Base-by-base conservation (phyloP, 2,329 filamentous ascomycete genomes). In the Colletotrichum siamense region DNA sequence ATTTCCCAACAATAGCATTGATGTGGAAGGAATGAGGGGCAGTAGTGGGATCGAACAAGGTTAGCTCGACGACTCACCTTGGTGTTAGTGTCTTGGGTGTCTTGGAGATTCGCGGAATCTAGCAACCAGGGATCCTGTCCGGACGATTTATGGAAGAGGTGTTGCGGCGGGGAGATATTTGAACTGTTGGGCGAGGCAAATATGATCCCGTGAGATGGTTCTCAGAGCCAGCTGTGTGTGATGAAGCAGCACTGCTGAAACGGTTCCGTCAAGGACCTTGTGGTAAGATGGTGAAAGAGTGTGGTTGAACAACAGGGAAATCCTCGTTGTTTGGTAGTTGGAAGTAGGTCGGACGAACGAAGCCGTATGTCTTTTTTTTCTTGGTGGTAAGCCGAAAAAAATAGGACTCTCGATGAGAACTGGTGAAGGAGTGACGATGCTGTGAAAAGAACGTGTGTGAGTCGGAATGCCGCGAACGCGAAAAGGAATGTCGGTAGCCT, bases 161-260 rank as follows among this genome's bases (percentile, higher is more conserved):
- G 57, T 65, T 61, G 44, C 15, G 68, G 36, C 44, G 30, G 59
- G 28, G 32, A 71, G 24, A 66, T 69, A 59, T 69, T 76, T 73
- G 73, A 49, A 55, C 44, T 57, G 22, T 18, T 55, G 71, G 72
- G 39, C 59, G 39, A 52, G 69, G 61, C 44, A 73, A 59, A 70
- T 70, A 71, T 62, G 49, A 49, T 73, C 71, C 71, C 66, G 68
- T 73, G 70, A 59, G 69, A 69, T 77, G 75, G 44, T 76, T 79
- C 77, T 78, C 72, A 76, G 75, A 78, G 69, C 69, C 73, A 75
- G 71, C 69, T 75, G 70, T 76, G 71, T 74, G 69, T 69, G 66
- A 39, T 73, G 69, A 66, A 55, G 77, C 78, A 80, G 79, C 80
- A 77, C 79, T 77, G 79, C 80, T 80, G 79, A 78, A 73, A 72